These are phyloP conservation scores for Cucumis hystrix DNA, from an alignment of 306 rosid species.

Conservation along the genomic window DNA sequence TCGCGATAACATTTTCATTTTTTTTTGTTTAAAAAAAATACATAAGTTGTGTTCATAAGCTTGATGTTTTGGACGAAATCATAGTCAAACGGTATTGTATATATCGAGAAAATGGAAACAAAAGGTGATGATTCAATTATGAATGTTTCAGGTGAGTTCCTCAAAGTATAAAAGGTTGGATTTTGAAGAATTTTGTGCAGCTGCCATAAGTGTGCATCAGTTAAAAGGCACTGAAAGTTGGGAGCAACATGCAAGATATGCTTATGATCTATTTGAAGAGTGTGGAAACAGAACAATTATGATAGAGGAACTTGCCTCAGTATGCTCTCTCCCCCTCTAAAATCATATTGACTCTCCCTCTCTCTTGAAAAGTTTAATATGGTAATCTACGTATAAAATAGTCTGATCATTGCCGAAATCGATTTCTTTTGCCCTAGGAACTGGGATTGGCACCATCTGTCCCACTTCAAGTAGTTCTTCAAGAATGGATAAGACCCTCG, in stretches of 20 bases:
- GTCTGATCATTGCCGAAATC: neutral
- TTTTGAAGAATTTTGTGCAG: constrained; percentile 86
- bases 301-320: constrained; percentile 90
- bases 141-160: constrained; percentile 53
- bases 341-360: neutral
- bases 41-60: neutral
- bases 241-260: constrained; percentile 79
- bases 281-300: constrained; percentile 77
- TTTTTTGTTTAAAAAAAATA: neutral
- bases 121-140: neutral
- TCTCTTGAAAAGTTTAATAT: neutral
- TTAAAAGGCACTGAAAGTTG: constrained; percentile 65
- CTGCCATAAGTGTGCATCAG: constrained; percentile 77
- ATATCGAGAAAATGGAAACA: neutral
- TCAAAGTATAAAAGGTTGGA: constrained; percentile 63
- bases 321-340: constrained; percentile 16
- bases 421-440: constrained; percentile 32
- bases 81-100: too few species aligned
- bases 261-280: constrained; percentile 77
- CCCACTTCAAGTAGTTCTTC: constrained; percentile 78
- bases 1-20: neutral
- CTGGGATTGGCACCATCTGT: constrained; percentile 75
- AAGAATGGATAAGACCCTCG: constrained; percentile 81
- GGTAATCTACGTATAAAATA: neutral
- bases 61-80: neutral